Conservation (phyloP, 1,139 yeast genomes). For the Eremothecium gossypii region DNA sequence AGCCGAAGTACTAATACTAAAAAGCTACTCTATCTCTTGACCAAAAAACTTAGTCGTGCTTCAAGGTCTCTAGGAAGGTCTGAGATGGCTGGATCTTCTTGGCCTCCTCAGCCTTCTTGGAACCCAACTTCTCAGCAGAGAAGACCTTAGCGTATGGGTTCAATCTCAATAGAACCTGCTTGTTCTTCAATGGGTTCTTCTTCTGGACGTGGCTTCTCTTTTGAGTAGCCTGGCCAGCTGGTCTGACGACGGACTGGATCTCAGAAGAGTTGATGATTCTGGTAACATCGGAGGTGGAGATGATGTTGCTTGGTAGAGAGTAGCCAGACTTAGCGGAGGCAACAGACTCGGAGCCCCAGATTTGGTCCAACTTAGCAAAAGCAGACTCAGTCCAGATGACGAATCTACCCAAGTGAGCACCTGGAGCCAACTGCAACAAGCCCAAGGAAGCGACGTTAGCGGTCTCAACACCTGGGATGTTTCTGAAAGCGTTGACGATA, state of each 20-base stretch:
- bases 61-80: constrained; percentile 59
- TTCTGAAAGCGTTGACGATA: constrained; percentile 96
- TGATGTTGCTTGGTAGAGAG: constrained; percentile 89
- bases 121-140: constrained; percentile 85
- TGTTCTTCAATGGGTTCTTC: constrained; percentile 99
- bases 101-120: constrained; percentile 64
- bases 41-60: constrained; percentile 35
- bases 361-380: constrained; percentile 90
- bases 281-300: constrained; percentile 92
- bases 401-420: constrained; percentile 99
- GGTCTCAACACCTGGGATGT: constrained; percentile 99
- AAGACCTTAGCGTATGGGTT: constrained; percentile 99
- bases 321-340: constrained; percentile 72
- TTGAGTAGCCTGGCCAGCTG: constrained; percentile 90
- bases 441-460: constrained; percentile 87
- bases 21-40: not conserved
- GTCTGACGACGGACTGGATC: constrained; percentile 94
- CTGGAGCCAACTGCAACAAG: constrained; percentile 99
- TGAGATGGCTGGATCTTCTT: constrained; percentile 62
- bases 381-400: constrained; percentile 99
- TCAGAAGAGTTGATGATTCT: constrained; percentile 98
- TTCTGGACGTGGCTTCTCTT: constrained; percentile 93
- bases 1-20: constrained; percentile 5
- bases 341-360: constrained; percentile 92
- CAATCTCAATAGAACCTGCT: constrained; percentile 94